Evolutionary conservation across 139 green algal species (phyloP), one percentile per base, ranked within the genome.

Genomic region (Micromonas commoda): DNA sequence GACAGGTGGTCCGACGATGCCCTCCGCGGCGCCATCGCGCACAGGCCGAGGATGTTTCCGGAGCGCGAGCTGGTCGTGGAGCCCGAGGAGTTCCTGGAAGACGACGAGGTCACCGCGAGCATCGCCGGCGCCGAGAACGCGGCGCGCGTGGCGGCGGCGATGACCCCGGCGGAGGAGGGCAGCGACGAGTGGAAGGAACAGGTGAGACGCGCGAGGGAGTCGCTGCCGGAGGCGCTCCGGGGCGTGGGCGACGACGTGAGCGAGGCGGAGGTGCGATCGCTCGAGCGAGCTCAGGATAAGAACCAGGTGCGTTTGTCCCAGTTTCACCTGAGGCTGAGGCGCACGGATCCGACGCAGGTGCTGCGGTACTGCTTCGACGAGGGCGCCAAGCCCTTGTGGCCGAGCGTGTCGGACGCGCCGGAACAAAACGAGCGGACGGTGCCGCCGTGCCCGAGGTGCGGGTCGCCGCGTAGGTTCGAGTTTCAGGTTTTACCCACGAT

Each of bases 51-150:
- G 0, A 51, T 89, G 63, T 92, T 87, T 26, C 77, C 81, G 6
- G 90, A 94, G 76, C 63, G 79, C 38, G 89, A 94, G 83, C 57
- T 96, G 60, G 54, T 92, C 2, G 89, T 94, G 2, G 91, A 94
- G 79, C 81, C 85, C 19, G 91, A 96, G 68, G 80, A 2, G 83
- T 28, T 5, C 35, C 80, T 83, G 2, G 78, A 78, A 21, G 82
- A 82, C 51, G 82, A 85, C 28, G 82, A 79, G 21, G 81, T 77
- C n/a, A 39, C 64, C 2, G 77, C 78, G 35, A 67, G 24, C 31
- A 23, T 24, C 63, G 28, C 9, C 45, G 45, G 45, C 9, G 45
- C 9, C 16, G 45, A 57, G 45, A 57, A 57, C 45, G 9, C 45
- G 9, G 45, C 16, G 9, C 45, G 45, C 45, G 45, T 57, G 45